These are phyloP conservation scores for Phytophthora ohioensis DNA, from an alignment of 352 stramenopile genomes.

Conservation along the genomic window DNA sequence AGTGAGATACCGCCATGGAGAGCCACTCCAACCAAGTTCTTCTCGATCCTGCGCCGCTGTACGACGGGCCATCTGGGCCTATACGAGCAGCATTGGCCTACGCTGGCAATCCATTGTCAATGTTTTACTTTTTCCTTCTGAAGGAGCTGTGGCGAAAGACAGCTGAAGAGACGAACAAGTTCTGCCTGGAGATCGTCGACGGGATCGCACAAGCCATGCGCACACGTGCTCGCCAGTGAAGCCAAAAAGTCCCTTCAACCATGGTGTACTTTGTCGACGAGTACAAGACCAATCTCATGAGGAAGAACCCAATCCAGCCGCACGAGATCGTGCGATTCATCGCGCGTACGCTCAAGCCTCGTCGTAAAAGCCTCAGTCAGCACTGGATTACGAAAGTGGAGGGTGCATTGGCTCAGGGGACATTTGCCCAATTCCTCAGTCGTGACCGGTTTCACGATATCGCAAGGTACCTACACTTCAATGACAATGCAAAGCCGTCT, in stretches of 20 bases:
- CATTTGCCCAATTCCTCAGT: constrained; percentile 15
- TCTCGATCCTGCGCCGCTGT: neutral
- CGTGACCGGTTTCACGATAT: constrained; percentile 12
- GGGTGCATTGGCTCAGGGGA: neutral
- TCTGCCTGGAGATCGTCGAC: neutral
- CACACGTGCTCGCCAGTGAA: constrained; percentile 1
- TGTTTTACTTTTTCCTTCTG: constrained; percentile 3
- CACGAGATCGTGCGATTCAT: constrained; percentile 12
- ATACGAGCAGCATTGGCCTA: constrained; percentile 3
- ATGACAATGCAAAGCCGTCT: neutral
- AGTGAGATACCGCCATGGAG: neutral
- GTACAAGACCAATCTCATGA: neutral
- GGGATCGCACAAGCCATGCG: neutral
- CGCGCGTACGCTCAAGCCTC: constrained; percentile 2
- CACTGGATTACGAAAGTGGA: constrained; percentile 14
- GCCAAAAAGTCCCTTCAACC: neutral
- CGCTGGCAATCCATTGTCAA: neutral
- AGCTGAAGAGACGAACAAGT: constrained; percentile 3
- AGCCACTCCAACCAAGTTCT: neutral
- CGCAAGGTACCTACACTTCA: constrained; percentile 9
- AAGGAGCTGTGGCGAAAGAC: constrained; percentile 9
- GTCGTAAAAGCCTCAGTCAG: neutral
- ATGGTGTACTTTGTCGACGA: constrained; percentile 12
- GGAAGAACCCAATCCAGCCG: neutral
- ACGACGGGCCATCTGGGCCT: neutral